Conservation (phyloP, 2,329 filamentous ascomycete genomes). For the Arthrobotrys megalospora region DNA sequence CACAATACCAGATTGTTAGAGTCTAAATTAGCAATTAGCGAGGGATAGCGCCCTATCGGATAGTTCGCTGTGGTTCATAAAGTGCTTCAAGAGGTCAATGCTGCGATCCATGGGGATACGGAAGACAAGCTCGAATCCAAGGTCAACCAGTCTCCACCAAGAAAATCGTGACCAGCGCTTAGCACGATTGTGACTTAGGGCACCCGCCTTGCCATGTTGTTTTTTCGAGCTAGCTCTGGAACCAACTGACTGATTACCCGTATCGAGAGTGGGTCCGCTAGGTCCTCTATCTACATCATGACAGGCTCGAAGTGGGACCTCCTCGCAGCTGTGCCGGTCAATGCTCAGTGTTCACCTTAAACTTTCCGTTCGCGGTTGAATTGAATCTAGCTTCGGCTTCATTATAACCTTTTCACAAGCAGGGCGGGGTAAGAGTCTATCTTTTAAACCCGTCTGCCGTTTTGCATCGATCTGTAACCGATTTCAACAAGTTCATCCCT, state of each 20-base stretch:
- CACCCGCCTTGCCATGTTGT: conserved; percentile 23
- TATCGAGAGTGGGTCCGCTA: conserved; percentile 39
- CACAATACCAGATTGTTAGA: conserved; percentile 2
- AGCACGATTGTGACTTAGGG: conserved; percentile 12
- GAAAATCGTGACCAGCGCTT: conserved; percentile 24
- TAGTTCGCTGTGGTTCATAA: conserved; percentile 39
- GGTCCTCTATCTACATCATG: conserved; percentile 21
- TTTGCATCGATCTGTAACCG: conserved; percentile 11
- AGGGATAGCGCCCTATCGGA: conserved; percentile 37
- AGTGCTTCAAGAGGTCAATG: conserved; percentile 32
- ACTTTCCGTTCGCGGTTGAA: conserved; percentile 56
- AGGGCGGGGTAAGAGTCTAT: conserved; percentile 39
- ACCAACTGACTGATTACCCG: conserved; percentile 10
- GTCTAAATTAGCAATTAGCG: conserved; percentile 56
- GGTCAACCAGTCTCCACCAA: background rate
- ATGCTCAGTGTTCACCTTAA: conserved; percentile 9
- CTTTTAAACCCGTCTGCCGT: conserved; percentile 25
- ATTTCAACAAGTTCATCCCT: conserved; percentile 17
- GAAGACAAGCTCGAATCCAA: conserved; percentile 7
- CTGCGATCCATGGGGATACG: conserved; percentile 27
- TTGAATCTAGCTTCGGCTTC: conserved; percentile 46
- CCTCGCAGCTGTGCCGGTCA: conserved; percentile 26
- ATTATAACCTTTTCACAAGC: conserved; percentile 28
- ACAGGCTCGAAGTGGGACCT: conserved; percentile 39
- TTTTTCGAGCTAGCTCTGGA: conserved; percentile 28